Base-by-base conservation (phyloP, 768 basidiomycete genomes). In the Boletellus emodensis region DNA sequence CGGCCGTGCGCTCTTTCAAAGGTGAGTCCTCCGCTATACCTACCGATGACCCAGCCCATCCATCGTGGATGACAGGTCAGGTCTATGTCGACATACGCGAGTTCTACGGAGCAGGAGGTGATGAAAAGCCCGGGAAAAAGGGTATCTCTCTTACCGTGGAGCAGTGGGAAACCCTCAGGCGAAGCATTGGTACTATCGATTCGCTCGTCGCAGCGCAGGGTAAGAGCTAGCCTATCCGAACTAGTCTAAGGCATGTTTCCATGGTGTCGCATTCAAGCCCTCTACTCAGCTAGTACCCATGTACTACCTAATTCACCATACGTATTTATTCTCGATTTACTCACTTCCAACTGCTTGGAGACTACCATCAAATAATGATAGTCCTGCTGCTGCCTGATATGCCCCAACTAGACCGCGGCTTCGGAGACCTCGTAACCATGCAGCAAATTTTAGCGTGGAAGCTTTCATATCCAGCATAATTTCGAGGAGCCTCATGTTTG, bases 51-150 rank as follows among this genome's bases (percentile, higher is more conserved):
- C 3, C 69, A 33, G 55, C 35, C 75, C 72, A 67, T 73, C 37
- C 44, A 63, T 20, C 17, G n/a, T 18, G 20, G 26, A 39, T 32
- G 17, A 43, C 40, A 75, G 85, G 83, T 8, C 72, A 67, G 1
- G 61, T 76, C 3, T 70, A 81, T 38, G 63, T 90, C 22, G 86
- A 90, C 59, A 87, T 91, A 46, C 80, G 89, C 36, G 87, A 91
- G 63, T 91, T 77, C 58, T 92, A 86, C 47, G 73, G 66, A 46
- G 63, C 68, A 18, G 70, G 77, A 1, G 81, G 83, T 6, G 81
- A 83, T 4, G 75, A 79, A 55, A 88, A 85, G 54, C 89, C 90
- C 0, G 87, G 87, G 0, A 91, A 89, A 67, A 92, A 90, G 59
- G 90, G 88, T 9, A 86, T 91, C 45, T 77, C 84, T 0, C 72